Percentiles rank a stretch among this genome's conserved stretches.
These are phyloP conservation scores for Leccinum aurantiacum DNA, from an alignment of 768 basidiomycete genomes.

Conservation along the genomic window DNA sequence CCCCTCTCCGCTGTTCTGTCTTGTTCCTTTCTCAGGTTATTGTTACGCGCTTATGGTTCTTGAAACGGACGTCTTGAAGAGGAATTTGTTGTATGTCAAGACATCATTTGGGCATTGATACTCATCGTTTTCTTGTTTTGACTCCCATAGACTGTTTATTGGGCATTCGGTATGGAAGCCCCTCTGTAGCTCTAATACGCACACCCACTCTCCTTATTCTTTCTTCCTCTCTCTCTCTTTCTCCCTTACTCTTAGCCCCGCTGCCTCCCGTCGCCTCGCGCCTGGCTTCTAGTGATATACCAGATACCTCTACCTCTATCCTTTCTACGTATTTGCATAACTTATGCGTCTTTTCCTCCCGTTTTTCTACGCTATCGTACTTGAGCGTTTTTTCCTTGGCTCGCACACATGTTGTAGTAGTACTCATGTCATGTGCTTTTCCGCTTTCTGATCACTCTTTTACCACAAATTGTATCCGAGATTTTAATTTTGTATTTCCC, in stretches of 20 bases:
- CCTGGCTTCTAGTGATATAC: constrained; percentile 1
- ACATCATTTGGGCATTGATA: constrained; percentile 5
- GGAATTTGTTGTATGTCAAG: constrained; percentile 7
- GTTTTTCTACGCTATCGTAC: constrained; percentile 1
- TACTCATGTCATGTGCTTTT: constrained; percentile 24
- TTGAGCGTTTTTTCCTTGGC: constrained; percentile 4
- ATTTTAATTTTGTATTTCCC: background rate
- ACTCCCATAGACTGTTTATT: constrained; percentile 25
- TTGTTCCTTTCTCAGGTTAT: background rate
- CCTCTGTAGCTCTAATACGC: constrained; percentile 32
- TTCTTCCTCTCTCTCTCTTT: background rate
- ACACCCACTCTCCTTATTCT: constrained; percentile 24
- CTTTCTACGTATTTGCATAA: constrained; percentile 16
- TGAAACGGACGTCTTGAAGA: constrained; percentile 4
- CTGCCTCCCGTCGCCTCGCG: background rate
- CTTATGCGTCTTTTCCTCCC: constrained; percentile 21
- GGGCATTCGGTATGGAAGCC: constrained; percentile 19
- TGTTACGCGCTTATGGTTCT: constrained; percentile 8
- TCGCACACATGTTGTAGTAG: constrained; percentile 28
- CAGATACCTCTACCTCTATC: constrained; percentile 5
- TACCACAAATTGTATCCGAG: background rate
- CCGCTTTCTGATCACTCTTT: background rate
- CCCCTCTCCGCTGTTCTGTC: background rate
- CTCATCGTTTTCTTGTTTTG: constrained; percentile 9
- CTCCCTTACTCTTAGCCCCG: background rate